phyloP scores from a whole-genome alignment of 1,139 yeast genomes.

The Scheffersomyces cryptocercus region DNA sequence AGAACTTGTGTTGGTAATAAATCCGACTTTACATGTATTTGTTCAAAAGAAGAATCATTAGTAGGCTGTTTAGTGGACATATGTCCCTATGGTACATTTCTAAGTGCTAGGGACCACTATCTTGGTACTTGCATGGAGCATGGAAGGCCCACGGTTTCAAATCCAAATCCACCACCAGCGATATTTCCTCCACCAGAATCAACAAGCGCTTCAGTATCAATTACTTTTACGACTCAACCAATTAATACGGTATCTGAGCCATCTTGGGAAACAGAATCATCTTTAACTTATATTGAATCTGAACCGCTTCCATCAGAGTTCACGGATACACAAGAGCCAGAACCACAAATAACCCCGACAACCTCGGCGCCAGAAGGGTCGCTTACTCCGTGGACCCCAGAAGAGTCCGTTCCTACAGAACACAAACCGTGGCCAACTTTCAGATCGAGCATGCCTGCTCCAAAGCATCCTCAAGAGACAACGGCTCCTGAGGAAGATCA shows the following conservation, averaged over 20 bases:
- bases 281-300: too few species aligned
- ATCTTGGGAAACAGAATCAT: not conserved
- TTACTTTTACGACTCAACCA: not conserved
- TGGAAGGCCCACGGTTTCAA: constrained; percentile 14
- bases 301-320: too few species aligned
- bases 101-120: constrained; percentile 55
- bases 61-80: constrained; percentile 48
- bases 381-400: not conserved
- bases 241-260: not conserved
- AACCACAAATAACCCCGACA: not conserved
- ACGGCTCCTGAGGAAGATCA: not conserved
- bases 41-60: constrained; percentile 36
- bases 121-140: constrained; percentile 56
- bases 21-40: constrained; percentile 41
- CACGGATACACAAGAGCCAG: not conserved
- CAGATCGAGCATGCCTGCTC: not conserved
- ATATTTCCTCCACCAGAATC: not conserved
- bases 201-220: not conserved
- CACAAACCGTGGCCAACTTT: not conserved
- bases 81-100: constrained; percentile 50
- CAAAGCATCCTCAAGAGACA: not conserved
- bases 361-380: too few species aligned
- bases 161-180: constrained; percentile 9
- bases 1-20: constrained; percentile 31
- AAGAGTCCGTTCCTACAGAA: not conserved